Percentiles rank a stretch among this genome's conserved stretches.
These are phyloP conservation scores for Passiflora organensis DNA, from an alignment of 345 rosid genomes.

Conservation along the genomic window DNA sequence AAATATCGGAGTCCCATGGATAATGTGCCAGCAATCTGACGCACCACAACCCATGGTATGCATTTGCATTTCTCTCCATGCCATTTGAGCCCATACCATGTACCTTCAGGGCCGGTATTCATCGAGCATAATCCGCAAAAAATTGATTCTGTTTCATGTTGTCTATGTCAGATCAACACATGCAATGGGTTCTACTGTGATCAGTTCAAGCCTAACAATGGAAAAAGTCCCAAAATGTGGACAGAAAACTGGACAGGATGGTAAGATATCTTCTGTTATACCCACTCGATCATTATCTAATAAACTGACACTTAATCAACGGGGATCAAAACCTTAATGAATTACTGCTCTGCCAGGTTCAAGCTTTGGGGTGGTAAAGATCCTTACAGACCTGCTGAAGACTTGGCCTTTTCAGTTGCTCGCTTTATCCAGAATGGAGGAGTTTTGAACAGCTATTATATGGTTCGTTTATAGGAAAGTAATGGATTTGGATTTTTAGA, in stretches of 20 bases:
- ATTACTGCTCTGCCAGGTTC: constrained; percentile 21
- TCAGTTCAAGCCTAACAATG: constrained; percentile 27
- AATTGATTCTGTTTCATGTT: not conserved
- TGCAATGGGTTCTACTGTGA: constrained; percentile 55
- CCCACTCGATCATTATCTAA: not conserved
- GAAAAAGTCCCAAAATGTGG: constrained; percentile 51
- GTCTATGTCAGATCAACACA: constrained; percentile 32
- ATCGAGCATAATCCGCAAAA: too few species aligned
- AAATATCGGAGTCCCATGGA: constrained; percentile 69
- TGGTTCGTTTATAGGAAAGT: constrained; percentile 19
- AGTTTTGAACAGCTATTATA: constrained; percentile 12
- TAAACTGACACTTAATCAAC: too few species aligned
- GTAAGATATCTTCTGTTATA: constrained; percentile 15
- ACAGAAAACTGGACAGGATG: constrained; percentile 72
- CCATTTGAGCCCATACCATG: too few species aligned
- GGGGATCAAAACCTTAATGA: not conserved
- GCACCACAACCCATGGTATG: constrained; percentile 55
- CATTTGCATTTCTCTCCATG: not conserved
- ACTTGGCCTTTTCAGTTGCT: constrained; percentile 16
- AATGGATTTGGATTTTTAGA: not conserved
- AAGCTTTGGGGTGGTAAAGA: constrained; percentile 10
- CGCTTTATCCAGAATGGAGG: constrained; percentile 17
- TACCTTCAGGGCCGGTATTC: too few species aligned
- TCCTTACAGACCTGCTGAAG: constrained; percentile 19
- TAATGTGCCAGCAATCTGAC: constrained; percentile 65